Percentiles rank a stretch among this genome's conserved stretches.
phyloP scores from a whole-genome alignment of 176 grass and related monocot species.

The Melocanna baccifera region DNA sequence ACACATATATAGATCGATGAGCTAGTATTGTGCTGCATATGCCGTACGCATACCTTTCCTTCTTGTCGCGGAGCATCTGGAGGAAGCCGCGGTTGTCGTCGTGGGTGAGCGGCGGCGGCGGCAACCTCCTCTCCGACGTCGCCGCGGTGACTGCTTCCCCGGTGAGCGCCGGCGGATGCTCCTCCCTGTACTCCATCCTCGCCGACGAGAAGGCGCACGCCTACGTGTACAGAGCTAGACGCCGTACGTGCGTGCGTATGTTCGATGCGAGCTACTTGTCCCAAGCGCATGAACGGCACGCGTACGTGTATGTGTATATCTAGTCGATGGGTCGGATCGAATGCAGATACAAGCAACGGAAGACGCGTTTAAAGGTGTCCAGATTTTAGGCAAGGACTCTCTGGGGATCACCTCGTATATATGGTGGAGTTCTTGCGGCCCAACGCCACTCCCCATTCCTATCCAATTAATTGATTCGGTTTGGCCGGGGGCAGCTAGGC shows the following conservation, averaged over 20 bases:
- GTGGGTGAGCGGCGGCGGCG: conserved; percentile 69
- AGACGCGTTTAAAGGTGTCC: neutral
- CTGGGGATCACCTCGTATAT: neutral
- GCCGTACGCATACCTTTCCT: conserved; percentile 33
- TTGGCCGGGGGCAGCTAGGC: too few relatives aligned
- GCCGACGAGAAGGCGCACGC: neutral
- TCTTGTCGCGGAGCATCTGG: conserved; percentile 63
- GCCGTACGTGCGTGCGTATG: neutral
- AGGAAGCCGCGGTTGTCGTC: conserved; percentile 76
- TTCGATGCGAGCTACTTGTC: neutral
- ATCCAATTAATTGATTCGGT: neutral
- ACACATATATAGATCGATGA: neutral
- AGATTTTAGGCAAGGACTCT: neutral
- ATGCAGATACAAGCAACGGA: neutral
- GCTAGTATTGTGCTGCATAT: neutral
- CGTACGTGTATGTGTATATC: neutral
- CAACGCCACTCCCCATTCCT: neutral
- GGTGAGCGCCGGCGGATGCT: neutral
- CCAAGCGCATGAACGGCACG: neutral
- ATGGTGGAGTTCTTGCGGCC: conserved; percentile 4
- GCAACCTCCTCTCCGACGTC: neutral
- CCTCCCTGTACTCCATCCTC: conserved; percentile 6
- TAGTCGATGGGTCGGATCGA: neutral
- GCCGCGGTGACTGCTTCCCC: neutral
- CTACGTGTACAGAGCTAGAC: neutral